phyloP scores from a whole-genome alignment of 805 yeast genomes.

The Jamesozyma rosinii region DNA sequence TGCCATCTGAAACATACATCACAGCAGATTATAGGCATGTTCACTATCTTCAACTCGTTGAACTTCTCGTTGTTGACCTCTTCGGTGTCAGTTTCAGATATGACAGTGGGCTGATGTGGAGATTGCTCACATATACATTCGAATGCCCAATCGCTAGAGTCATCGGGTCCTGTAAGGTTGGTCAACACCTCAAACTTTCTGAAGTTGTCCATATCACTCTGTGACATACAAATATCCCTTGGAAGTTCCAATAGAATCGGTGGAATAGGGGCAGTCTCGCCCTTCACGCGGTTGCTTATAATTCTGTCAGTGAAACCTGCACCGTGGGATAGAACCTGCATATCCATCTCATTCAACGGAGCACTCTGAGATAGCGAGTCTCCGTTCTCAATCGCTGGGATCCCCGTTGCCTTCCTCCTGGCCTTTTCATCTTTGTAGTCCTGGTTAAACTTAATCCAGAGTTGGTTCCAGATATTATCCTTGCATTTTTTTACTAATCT shows the following conservation, averaged over 20 bases:
- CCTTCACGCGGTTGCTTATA: background rate
- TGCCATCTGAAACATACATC: conserved; percentile 29
- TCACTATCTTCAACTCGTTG: conserved; percentile 3
- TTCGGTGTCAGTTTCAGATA: conserved; percentile 5
- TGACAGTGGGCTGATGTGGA: background rate
- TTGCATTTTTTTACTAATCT: conserved; percentile 21
- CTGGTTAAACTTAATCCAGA: conserved; percentile 26
- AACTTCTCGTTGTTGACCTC: conserved; percentile 10
- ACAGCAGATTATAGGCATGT: conserved; percentile 26
- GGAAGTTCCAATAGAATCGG: conserved; percentile 20
- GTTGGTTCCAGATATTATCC: conserved; percentile 23
- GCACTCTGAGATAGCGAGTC: background rate
- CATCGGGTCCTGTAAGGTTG: conserved; percentile 15
- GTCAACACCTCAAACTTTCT: conserved; percentile 15
- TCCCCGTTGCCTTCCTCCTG: background rate
- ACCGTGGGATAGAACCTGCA: conserved; percentile 10
- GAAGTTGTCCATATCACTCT: conserved; percentile 17
- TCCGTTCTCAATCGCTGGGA: background rate
- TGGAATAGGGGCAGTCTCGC: background rate
- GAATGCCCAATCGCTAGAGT: conserved; percentile 23
- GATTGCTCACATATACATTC: conserved; percentile 19
- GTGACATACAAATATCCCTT: conserved; percentile 19
- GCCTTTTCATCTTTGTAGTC: conserved; percentile 19
- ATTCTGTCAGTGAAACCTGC: conserved; percentile 7
- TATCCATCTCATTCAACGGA: conserved; percentile 7